phyloP scores from a whole-genome alignment of 2,329 filamentous ascomycete genomes.

The Akanthomyces lecanii region DNA sequence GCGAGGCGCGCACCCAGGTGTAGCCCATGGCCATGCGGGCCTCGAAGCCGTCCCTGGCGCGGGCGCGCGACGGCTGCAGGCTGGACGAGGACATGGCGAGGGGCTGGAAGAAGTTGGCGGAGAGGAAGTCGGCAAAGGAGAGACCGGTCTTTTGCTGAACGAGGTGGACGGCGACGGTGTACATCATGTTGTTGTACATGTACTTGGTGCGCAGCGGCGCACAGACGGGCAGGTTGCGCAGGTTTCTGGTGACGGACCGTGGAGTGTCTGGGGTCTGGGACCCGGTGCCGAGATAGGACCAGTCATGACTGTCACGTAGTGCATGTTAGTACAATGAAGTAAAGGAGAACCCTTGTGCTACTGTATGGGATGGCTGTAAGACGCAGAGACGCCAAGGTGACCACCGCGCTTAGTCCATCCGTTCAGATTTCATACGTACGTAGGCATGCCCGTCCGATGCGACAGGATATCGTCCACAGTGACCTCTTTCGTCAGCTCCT shows the following conservation, averaged over 20 bases:
- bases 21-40: constrained; percentile 22
- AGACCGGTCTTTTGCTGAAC: constrained; percentile 22
- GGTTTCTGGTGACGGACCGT: constrained; percentile 25
- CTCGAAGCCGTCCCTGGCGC: constrained; percentile 19
- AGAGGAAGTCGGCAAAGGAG: constrained; percentile 23
- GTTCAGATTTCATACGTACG: constrained; percentile 15
- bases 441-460: constrained; percentile 26
- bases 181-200: constrained; percentile 29
- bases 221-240: constrained; percentile 25
- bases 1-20: constrained; percentile 19
- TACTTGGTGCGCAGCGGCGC: constrained; percentile 24
- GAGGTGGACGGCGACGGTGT: constrained; percentile 24
- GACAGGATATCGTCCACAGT: constrained; percentile 25
- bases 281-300: constrained; percentile 22
- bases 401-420: no score
- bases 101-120: constrained; percentile 23
- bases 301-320: constrained; percentile 22
- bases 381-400: no score
- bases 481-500: constrained; percentile 20
- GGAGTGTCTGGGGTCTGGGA: constrained; percentile 22
- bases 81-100: constrained; percentile 26
- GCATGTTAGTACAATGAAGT: background rate
- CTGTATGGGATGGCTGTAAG: no score
- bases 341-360: no score
- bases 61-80: constrained; percentile 22